phyloP scores from a whole-genome alignment of 1,284 basidiomycete genomes.

The Vanrija pseudolonga region DNA sequence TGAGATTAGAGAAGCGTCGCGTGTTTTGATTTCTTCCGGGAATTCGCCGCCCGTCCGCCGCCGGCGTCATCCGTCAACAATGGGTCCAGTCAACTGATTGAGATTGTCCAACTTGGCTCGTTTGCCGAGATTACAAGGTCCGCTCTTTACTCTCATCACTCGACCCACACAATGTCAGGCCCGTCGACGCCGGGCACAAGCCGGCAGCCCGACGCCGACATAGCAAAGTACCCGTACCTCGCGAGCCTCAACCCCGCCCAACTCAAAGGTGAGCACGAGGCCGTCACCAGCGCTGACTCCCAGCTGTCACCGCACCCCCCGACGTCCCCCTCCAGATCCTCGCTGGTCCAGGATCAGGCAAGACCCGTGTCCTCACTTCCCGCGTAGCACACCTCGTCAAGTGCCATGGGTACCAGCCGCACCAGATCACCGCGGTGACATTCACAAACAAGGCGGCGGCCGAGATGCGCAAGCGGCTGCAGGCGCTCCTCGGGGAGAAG shows the following conservation, averaged over 20 bases:
- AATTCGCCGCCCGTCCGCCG: no score
- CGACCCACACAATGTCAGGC: not conserved
- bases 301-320: conserved; percentile 67
- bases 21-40: not conserved
- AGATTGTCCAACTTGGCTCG: not conserved
- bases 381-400: conserved; percentile 73
- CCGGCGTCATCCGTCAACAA: no score
- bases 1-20: not conserved
- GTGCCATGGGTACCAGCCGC: conserved; percentile 57
- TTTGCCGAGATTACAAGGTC: not conserved
- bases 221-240: conserved; percentile 30
- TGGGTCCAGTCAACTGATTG: no score
- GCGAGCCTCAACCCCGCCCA: conserved; percentile 38
- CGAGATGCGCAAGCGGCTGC: conserved; percentile 76
- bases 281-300: not conserved
- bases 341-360: conserved; percentile 77
- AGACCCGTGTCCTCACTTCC: conserved; percentile 67
- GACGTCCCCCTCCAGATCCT: conserved; percentile 70
- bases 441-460: conserved; percentile 87
- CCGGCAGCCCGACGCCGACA: not conserved
- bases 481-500: conserved; percentile 65
- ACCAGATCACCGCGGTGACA: conserved; percentile 71
- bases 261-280: conserved; percentile 25
- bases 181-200: not conserved
- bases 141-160: no score